Conservation (phyloP, 1,139 yeast genomes). For the Geotrichum carabidarum region DNA sequence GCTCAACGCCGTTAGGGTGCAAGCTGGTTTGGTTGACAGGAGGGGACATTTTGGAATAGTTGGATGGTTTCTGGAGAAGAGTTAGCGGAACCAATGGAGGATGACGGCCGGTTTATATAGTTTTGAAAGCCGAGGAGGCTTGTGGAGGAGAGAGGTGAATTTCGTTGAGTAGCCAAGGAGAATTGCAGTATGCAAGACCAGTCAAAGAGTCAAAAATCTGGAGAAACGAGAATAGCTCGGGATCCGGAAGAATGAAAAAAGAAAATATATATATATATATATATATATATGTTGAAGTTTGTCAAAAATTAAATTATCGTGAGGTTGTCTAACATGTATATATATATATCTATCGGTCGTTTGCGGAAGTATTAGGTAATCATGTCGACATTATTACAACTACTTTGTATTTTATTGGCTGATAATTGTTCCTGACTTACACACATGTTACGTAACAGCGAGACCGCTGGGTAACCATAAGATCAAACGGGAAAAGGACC, state of each 20-base stretch:
- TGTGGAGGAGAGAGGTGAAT: background rate
- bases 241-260: background rate
- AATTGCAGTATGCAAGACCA: no score
- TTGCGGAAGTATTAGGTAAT: no score
- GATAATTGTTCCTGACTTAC: background rate
- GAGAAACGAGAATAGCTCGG: constrained; percentile 6
- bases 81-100: background rate
- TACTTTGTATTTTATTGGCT: no score
- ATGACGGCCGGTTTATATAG: background rate
- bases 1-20: constrained; percentile 43
- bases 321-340: background rate
- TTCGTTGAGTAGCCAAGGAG: background rate
- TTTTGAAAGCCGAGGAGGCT: background rate
- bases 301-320: background rate
- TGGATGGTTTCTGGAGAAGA: constrained; percentile 6
- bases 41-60: constrained; percentile 30
- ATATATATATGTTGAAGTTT: background rate
- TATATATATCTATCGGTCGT: no score
- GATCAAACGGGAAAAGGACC: background rate
- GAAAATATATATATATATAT: background rate
- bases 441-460: no score
- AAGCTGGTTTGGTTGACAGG: constrained; percentile 41
- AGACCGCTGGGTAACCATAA: background rate
- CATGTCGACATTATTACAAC: no score
- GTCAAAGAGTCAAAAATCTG: no score